phyloP scores from a whole-genome alignment of 192 early-diverging fungal genomes.

The Backusella morwellensis region DNA sequence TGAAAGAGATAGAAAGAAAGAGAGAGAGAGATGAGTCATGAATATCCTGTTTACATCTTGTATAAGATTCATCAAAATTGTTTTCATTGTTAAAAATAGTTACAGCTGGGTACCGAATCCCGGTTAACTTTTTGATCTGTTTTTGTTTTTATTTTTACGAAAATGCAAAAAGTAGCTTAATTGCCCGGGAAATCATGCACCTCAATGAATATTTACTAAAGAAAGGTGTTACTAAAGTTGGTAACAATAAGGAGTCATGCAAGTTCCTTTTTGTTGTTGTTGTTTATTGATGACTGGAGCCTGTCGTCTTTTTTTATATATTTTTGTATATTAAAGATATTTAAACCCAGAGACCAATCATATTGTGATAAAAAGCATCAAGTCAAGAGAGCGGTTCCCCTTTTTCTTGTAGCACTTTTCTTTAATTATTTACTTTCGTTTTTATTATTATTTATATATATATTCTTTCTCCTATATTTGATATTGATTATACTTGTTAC shows the following conservation, averaged over 20 bases:
- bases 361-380: not conserved
- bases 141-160: not conserved
- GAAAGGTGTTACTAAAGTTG: not conserved
- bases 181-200: not conserved
- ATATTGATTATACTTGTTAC: not conserved
- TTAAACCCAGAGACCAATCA: not conserved
- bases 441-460: not conserved
- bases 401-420: not conserved
- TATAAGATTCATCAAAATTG: not conserved
- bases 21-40: not conserved
- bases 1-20: no score
- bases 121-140: not conserved
- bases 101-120: not conserved
- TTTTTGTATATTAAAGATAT: not conserved
- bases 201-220: not conserved
- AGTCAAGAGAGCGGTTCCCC: not conserved
- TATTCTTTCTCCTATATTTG: not conserved
- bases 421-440: not conserved
- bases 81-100: not conserved
- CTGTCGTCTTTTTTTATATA: not conserved
- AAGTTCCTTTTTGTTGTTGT: not conserved
- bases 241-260: not conserved
- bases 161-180: not conserved
- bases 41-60: not conserved
- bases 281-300: not conserved